These are phyloP conservation scores for Paracorniculantispora psalliotae DNA, from an alignment of 2,329 filamentous ascomycete species.

Conservation along the genomic window DNA sequence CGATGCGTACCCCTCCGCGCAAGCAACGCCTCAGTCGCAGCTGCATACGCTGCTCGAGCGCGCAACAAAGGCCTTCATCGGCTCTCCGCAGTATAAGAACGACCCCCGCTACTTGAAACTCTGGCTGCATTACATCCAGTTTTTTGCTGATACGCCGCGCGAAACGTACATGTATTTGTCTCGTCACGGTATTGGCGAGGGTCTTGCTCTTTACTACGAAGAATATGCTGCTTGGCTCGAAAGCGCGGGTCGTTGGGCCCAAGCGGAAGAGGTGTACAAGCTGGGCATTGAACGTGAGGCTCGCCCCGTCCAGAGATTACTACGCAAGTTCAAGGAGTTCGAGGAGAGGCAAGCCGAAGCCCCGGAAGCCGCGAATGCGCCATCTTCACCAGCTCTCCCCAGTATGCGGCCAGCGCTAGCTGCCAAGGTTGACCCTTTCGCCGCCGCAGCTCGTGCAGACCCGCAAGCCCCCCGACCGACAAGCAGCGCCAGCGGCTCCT, in stretches of 20 bases:
- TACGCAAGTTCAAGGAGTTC: constrained; percentile 91
- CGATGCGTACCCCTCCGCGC: constrained; percentile 88
- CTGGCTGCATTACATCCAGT: constrained; percentile 89
- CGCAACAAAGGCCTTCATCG: constrained; percentile 84
- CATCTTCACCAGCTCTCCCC: constrained; percentile 82
- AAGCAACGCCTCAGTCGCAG: constrained; percentile 87
- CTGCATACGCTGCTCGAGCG: constrained; percentile 84
- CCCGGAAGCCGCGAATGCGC: constrained; percentile 57
- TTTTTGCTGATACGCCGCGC: constrained; percentile 89
- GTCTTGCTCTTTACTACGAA: constrained; percentile 88
- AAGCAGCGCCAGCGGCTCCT: constrained; percentile 42
- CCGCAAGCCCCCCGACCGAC: constrained; percentile 59
- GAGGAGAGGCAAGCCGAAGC: constrained; percentile 68
- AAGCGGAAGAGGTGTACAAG: constrained; percentile 91
- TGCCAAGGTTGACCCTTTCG: constrained; percentile 81
- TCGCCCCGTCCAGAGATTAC: constrained; percentile 70
- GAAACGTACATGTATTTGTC: constrained; percentile 91
- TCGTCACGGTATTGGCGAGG: constrained; percentile 80
- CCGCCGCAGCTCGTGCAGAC: constrained; percentile 50
- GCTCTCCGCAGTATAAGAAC: constrained; percentile 85
- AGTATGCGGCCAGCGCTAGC: constrained; percentile 77
- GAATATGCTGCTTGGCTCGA: constrained; percentile 95
- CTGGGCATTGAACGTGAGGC: constrained; percentile 87
- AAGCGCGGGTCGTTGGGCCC: constrained; percentile 72
- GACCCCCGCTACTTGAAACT: constrained; percentile 89